These are phyloP conservation scores for Phaseolus coccineus DNA, from an alignment of 331 rosid genomes.

Conservation along the genomic window DNA sequence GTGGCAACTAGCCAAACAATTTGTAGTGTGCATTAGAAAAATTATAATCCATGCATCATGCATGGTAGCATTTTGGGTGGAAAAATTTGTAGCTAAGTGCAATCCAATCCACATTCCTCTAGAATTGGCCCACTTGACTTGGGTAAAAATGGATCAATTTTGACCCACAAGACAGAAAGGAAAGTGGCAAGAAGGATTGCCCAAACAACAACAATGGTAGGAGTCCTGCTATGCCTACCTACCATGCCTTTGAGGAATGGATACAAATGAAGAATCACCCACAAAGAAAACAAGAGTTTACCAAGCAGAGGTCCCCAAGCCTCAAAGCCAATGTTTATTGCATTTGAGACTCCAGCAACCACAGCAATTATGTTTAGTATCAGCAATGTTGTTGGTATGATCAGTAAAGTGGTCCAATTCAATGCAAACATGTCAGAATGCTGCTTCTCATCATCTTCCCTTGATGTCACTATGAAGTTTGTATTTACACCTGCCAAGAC, in stretches of 20 bases:
- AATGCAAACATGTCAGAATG: constrained; percentile 61
- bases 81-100: constrained; percentile 54
- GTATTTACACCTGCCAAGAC: constrained; percentile 77
- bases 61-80: too few relatives aligned
- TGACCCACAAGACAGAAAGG: constrained; percentile 83
- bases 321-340: constrained; percentile 76
- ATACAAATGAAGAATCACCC: constrained; percentile 82
- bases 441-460: constrained; percentile 62
- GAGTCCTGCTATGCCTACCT: constrained; percentile 73
- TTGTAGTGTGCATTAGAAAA: too few relatives aligned
- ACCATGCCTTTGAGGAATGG: constrained; percentile 86
- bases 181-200: constrained; percentile 83
- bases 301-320: constrained; percentile 89
- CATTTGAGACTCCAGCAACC: constrained; percentile 77
- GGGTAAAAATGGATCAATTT: constrained; percentile 81
- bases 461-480: constrained; percentile 69
- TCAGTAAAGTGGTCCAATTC: constrained; percentile 75
- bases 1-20: too few relatives aligned
- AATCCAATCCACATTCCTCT: constrained; percentile 89
- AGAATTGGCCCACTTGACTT: constrained; percentile 62
- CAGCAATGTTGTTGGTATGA: constrained; percentile 78
- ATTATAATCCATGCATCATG: too few relatives aligned
- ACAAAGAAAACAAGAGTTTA: constrained; percentile 71
- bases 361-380: constrained; percentile 76
- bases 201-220: constrained; percentile 90